Base-by-base conservation (phyloP, 2,329 filamentous ascomycete genomes). In the Pseudogymnoascus sp. region DNA sequence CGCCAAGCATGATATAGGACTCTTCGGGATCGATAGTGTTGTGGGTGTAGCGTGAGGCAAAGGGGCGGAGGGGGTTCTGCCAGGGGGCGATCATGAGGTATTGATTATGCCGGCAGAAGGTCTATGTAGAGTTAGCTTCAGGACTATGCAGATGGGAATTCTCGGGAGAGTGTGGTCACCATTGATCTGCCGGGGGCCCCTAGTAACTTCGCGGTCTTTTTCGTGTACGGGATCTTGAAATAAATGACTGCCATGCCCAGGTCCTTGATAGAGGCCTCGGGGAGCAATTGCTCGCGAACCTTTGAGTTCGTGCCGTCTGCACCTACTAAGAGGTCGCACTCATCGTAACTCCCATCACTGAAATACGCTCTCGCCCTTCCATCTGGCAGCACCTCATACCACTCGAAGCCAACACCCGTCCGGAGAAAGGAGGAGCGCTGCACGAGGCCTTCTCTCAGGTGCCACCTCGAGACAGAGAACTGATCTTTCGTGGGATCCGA, bases 241-340 rank as follows among this genome's bases (percentile, higher is more conserved):
- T 70, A 70, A 24, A 70, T 68, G 6, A 70, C 68, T 3, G 64
- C 64, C 13, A 70, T n/a, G 57, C 65, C 66, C 5, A 63, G 59
- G 1, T 64, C 44, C 26, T 58, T 59, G 15, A 68, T 63, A 24
- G 21, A 64, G 1, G 66, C 59, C 7, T 63, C 40, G 1, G 67
- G 67, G 15, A 70, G 44, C 9, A 70, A 58, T 39, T 70, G 69
- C 21, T 41, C 26, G 29, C 93, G 85, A 17, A 97, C 93, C 0
- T 91, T 92, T 68, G 90, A 94, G 74, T 96, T 96, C 36, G 91
- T 90, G n/a, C 92, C 93, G 67, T 97, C 92, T 4, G 93, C 93
- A 1, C 92, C 92, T 7, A 97, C 85, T 1, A 97, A 81, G 0
- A 97, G 81, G 33, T 63, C 62, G 17, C 62, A 63, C 35, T 61